Evolutionary conservation across 768 basidiomycete species (phyloP), one percentile per base, ranked within the genome.

Genomic region (Kwoniella dejecticola): DNA sequence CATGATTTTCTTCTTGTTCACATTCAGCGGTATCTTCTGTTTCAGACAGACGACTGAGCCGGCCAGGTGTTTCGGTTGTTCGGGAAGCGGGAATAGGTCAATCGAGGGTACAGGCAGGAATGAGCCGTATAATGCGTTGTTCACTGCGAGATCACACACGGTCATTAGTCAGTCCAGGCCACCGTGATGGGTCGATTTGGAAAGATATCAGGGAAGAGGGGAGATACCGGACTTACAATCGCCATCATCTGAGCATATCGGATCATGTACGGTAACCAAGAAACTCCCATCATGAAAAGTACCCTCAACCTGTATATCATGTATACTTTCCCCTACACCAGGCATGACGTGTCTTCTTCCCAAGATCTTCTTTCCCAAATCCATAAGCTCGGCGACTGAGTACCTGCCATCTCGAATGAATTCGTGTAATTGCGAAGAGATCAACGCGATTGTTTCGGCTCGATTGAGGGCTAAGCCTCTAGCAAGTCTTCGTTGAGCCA

Each of bases 231-330:
- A 68, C 77, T 66, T 38, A 76, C 77, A 81, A 72, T 94, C 81
- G 0, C 92, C 91, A 40, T 84, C 79, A 60, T 91, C 87, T 0
- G 91, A 87, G 75, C 88, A 91, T 64, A 99, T 88, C 19, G 96
- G 95, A 69, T 95, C 89, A 72, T 97, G 94, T 0, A 98, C 91
- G 0, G 95, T 95, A 36, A 98, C 94, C n/a, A 99, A 84, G 80
- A 98, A 99, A 31, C 79, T 80, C 11, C 81, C 80, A 67, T 69
- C 93, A 6, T 79, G 82, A 70, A 97, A 92, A 1, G 91, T 94
- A 13, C 93, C 93, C 76, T 97, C 93, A 0, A 96, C 91, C 76
- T 96, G 93, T 31, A 99, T 88, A 67, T 94, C 88, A 68, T 91
- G 87, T 24, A 97, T 77, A 46, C 87, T 83, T 5, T 82, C 80